Evolutionary conservation across 345 rosid species (phyloP).

Genomic region (Rhodamnia rubescens): DNA sequence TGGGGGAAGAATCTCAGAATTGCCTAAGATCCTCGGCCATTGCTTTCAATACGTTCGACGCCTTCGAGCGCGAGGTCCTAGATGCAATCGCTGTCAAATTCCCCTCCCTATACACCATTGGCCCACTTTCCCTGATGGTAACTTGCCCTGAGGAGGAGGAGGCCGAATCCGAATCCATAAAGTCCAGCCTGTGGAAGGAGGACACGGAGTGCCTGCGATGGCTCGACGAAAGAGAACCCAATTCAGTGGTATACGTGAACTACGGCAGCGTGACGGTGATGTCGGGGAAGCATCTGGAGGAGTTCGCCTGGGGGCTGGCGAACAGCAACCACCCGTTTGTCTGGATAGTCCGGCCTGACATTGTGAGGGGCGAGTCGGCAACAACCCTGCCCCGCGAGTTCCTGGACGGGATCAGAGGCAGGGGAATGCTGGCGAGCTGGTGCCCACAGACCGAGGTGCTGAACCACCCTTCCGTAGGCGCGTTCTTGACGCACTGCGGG

Average conservation of each 20-base stretch:
- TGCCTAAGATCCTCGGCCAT: neutral
- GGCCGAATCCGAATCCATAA: neutral
- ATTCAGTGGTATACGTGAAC: slow-evolving; percentile 8
- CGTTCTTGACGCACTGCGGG: neutral
- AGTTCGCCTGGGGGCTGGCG: slow-evolving; percentile 7
- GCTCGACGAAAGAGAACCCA: slow-evolving; percentile 1
- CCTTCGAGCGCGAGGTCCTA: neutral
- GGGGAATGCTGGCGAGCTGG: slow-evolving; percentile 4
- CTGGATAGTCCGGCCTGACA: slow-evolving; percentile 9
- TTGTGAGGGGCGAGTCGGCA: slow-evolving; percentile 1
- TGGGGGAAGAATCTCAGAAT: slow-evolving; percentile 1
- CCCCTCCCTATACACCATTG: slow-evolving; percentile 6
- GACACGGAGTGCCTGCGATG: neutral
- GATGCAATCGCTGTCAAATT: neutral
- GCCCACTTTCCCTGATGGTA: slow-evolving; percentile 1
- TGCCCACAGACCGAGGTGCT: slow-evolving; percentile 3
- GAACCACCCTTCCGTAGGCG: slow-evolving; percentile 2
- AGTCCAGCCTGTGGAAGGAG: slow-evolving; percentile 9
- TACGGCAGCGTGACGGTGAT: slow-evolving; percentile 1
- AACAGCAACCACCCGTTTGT: slow-evolving; percentile 8
- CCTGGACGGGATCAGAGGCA: neutral
- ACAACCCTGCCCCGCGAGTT: neutral
- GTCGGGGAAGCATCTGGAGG: neutral
- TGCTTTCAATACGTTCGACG: slow-evolving; percentile 4
- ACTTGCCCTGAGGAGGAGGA: neutral